Conservation (phyloP, 2,329 filamentous ascomycete genomes). For the Exophiala sp. region DNA sequence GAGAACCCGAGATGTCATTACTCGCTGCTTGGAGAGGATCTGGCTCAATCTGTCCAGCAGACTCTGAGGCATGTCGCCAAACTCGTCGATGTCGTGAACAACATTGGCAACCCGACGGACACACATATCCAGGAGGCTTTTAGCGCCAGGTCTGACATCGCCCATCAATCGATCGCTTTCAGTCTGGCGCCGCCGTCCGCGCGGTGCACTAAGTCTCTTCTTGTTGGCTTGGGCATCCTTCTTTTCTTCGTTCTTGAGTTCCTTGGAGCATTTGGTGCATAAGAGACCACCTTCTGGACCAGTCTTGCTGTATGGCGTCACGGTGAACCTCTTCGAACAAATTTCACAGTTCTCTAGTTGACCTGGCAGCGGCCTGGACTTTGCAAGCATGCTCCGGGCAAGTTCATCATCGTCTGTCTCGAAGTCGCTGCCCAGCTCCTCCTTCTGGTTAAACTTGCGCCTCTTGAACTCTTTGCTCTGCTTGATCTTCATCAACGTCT, state of each 20-base stretch:
- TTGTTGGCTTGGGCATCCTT: slow-evolving; percentile 53
- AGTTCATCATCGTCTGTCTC: slow-evolving; percentile 40
- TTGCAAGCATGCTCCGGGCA: slow-evolving; percentile 50
- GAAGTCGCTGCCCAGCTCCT: slow-evolving; percentile 44
- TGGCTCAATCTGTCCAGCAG: slow-evolving; percentile 55
- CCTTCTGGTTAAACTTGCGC: slow-evolving; percentile 49
- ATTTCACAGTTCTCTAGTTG: slow-evolving; percentile 84
- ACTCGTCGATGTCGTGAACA: slow-evolving; percentile 58
- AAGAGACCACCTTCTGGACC: slow-evolving; percentile 81
- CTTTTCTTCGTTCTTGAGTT: slow-evolving; percentile 62
- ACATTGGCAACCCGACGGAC: slow-evolving; percentile 58
- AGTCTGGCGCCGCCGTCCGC: slow-evolving; percentile 63
- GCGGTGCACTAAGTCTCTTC: slow-evolving; percentile 50
- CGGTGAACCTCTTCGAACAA: slow-evolving; percentile 83
- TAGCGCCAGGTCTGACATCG: slow-evolving; percentile 40
- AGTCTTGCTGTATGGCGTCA: slow-evolving; percentile 79
- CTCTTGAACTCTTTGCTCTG: slow-evolving; percentile 47
- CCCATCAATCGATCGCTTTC: slow-evolving; percentile 85
- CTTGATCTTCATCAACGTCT: slow-evolving; percentile 42
- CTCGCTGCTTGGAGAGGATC: slow-evolving; percentile 59
- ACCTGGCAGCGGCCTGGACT: slow-evolving; percentile 59
- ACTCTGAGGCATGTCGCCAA: slow-evolving; percentile 55
- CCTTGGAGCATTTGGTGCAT: slow-evolving; percentile 73
- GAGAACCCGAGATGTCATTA: slow-evolving; percentile 46
- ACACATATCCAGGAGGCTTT: slow-evolving; percentile 50